phyloP scores from a whole-genome alignment of 1,284 basidiomycete species.

The Moniliella sp. region DNA sequence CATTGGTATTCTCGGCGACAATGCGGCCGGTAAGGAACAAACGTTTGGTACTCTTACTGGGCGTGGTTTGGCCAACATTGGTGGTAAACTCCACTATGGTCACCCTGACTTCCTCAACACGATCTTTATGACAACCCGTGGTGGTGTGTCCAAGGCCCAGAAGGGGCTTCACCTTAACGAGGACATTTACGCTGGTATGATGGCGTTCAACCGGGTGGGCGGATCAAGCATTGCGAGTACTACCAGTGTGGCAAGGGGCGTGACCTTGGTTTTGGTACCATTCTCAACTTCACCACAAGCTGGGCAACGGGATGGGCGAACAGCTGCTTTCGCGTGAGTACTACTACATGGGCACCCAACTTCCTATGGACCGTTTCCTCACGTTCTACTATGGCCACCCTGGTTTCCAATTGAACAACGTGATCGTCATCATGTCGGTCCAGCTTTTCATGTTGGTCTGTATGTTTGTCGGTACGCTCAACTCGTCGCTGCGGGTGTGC shows the following conservation, averaged over 20 bases:
- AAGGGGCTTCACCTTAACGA: slow-evolving; percentile 97
- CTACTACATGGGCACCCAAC: slow-evolving; percentile 95
- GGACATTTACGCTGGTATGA: slow-evolving; percentile 99
- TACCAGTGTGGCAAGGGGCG: slow-evolving; percentile 91
- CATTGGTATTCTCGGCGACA: slow-evolving; percentile 92
- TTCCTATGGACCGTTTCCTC: slow-evolving; percentile 90
- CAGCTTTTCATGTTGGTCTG: slow-evolving; percentile 33
- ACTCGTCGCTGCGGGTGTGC: slow-evolving; percentile 27
- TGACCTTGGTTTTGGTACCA: slow-evolving; percentile 95
- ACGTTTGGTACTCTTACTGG: slow-evolving; percentile 94
- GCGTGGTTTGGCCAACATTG: slow-evolving; percentile 82
- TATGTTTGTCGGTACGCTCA: slow-evolving; percentile 30
- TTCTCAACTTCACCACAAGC: slow-evolving; percentile 99
- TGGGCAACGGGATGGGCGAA: slow-evolving; percentile 95
- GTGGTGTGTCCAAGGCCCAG: slow-evolving; percentile 91
- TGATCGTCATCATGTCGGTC: slow-evolving; percentile 42
- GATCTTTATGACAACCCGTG: slow-evolving; percentile 90
- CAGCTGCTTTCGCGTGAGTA: slow-evolving; percentile 98
- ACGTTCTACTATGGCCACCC: slow-evolving; percentile 99
- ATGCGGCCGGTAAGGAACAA: slow-evolving; percentile 96
- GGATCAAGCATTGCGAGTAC: slow-evolving; percentile 98
- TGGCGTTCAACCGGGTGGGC: slow-evolving; percentile 78
- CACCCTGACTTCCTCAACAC: slow-evolving; percentile 97
- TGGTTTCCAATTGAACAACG: slow-evolving; percentile 99
- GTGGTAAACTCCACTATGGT: slow-evolving; percentile 94